Percentiles rank a stretch among this genome's conserved stretches.
Conservation (phyloP, 2,329 filamentous ascomycete species). For the Trichoderma endophyticum region DNA sequence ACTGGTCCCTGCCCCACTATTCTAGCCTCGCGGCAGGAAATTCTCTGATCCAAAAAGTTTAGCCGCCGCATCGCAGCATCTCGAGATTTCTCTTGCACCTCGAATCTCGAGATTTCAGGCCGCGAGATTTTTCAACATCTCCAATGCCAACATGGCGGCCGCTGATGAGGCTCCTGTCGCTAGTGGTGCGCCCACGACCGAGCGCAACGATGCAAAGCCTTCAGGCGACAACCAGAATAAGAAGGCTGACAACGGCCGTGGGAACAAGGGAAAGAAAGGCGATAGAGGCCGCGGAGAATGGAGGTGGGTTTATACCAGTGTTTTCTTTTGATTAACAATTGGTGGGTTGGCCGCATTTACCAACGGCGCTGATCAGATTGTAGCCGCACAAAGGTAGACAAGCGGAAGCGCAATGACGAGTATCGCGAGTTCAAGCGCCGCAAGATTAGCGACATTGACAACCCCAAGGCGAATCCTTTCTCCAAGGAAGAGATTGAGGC, state of each 20-base stretch:
- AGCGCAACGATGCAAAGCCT: conserved; percentile 20
- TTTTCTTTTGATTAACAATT: not conserved
- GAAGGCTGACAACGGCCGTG: conserved; percentile 15
- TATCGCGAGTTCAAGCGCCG: conserved; percentile 42
- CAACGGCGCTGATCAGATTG: conserved; percentile 35
- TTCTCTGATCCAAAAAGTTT: conserved; percentile 13
- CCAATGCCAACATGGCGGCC: conserved; percentile 35
- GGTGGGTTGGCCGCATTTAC: conserved; percentile 21
- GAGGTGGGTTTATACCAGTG: conserved; percentile 25
- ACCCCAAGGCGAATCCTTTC: conserved; percentile 46
- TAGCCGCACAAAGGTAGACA: conserved; percentile 38
- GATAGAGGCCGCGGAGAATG: conserved; percentile 24
- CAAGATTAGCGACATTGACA: conserved; percentile 37
- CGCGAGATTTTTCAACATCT: conserved; percentile 5
- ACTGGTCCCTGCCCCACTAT: not conserved
- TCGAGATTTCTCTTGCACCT: not conserved
- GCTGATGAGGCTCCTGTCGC: conserved; percentile 30
- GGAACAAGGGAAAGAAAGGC: conserved; percentile 29
- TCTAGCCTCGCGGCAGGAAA: conserved; percentile 3
- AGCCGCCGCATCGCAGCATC: conserved; percentile 8
- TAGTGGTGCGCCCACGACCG: conserved; percentile 22
- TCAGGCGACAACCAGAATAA: not conserved
- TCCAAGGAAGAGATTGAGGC: conserved; percentile 78
- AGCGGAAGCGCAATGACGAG: conserved; percentile 39
- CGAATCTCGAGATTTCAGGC: not conserved